Evolutionary conservation across 2,329 filamentous ascomycete species (phyloP).

Genomic region (Cladosporium sp.): DNA sequence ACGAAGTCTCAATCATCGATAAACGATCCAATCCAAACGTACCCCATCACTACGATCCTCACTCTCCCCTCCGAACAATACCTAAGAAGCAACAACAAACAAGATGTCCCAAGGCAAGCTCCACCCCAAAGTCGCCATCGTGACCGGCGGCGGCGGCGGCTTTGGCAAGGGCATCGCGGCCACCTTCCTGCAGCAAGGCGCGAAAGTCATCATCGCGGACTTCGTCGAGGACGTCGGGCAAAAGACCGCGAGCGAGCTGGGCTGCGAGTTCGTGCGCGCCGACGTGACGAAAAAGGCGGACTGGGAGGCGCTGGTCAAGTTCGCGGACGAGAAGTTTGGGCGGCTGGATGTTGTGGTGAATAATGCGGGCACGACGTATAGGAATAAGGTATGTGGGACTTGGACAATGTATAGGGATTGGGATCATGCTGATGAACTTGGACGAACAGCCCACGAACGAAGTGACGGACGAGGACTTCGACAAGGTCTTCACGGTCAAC

Average conservation of each 20-base stretch:
- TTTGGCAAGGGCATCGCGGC: constrained; percentile 58
- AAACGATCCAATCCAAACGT: neutral
- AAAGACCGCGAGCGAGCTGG: constrained; percentile 43
- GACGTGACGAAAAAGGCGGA: constrained; percentile 49
- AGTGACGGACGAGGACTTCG: constrained; percentile 61
- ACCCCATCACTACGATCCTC: neutral
- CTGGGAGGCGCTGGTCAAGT: constrained; percentile 47
- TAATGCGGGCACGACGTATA: constrained; percentile 50
- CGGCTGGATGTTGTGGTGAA: constrained; percentile 55
- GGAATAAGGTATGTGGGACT: constrained; percentile 43
- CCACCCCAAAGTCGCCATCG: constrained; percentile 50
- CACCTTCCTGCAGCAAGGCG: constrained; percentile 55
- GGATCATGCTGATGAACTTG: neutral
- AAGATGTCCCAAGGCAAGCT: constrained; percentile 32
- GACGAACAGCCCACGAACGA: constrained; percentile 46
- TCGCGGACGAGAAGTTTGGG: constrained; percentile 43
- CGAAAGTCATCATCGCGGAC: constrained; percentile 57
- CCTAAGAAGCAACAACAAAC: neutral
- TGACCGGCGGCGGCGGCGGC: constrained; percentile 56
- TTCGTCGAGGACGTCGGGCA: constrained; percentile 50
- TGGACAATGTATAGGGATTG: neutral
- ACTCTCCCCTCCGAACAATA: neutral
- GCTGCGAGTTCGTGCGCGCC: constrained; percentile 40
- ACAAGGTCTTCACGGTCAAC: constrained; percentile 61
- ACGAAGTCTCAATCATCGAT: neutral